Evolutionary conservation across 306 rosid species (phyloP), one percentile per base, ranked within the genome.

Genomic region (Quercus mongolica): DNA sequence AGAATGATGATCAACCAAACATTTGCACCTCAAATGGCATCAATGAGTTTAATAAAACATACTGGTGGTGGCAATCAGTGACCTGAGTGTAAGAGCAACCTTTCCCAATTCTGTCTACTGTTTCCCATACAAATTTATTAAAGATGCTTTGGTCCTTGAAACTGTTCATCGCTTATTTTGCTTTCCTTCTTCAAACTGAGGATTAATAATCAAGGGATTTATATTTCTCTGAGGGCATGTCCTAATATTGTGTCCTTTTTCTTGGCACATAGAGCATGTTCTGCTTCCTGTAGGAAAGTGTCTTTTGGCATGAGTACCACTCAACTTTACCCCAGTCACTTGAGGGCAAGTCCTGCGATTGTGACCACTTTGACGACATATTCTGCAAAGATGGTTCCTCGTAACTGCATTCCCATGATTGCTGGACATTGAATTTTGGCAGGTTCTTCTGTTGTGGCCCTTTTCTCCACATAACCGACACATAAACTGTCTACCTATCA

Each of bases 381-480:
- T 23, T 78, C 77, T 86, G 77, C 98, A 94, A 20, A 9, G 87
- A 70, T 69, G 79, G 58, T 67, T 92, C 21, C 82, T 87, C 61
- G 61, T 78, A 58, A 78, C 61, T 14, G 6, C 79, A 38, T 81
- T 83, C 9, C 83, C 80, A 56, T 51, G 76, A 62, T 65, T 61
- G 74, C 59, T 71, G 79, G 70, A 79, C 80, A 75, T 85, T 69
- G 85, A 82, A 85, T 79, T 86, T 55, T 35, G 77, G 59, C 98
- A 94, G 52, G 97, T 91, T 85, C 94, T 92, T 83, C 86, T 87
- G 87, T 92, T 94, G 73, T 94, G 98, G 56, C 98, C 97, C 56
- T 88, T 88, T 83, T 78, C 90, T 20, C 98, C 97, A 30, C 98
- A 94, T 20, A 77, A 56, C 7, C 86, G 73, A 68, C 97, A 94